Conservation (phyloP, 2,329 filamentous ascomycete genomes). For the Claviceps monticola region DNA sequence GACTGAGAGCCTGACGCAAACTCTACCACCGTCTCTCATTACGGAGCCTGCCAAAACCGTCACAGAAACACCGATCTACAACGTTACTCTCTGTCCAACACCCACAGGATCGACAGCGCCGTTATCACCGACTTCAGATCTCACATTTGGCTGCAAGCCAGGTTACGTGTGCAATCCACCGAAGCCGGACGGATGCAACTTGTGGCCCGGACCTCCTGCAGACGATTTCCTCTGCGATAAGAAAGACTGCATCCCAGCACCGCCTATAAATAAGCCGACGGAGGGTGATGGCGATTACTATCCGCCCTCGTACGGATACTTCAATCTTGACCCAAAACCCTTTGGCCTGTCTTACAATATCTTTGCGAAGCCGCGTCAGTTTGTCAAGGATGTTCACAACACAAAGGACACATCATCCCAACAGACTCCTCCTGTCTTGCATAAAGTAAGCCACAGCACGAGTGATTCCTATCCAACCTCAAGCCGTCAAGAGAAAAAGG, state of each 20-base stretch:
- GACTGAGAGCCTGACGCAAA: conserved; percentile 18
- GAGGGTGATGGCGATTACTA: conserved; percentile 38
- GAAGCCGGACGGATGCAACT: conserved; percentile 34
- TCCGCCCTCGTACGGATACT: conserved; percentile 39
- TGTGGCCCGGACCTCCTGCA: conserved; percentile 34
- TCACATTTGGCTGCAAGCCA: conserved; percentile 39
- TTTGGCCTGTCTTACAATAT: conserved; percentile 53
- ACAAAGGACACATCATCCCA: conserved; percentile 39
- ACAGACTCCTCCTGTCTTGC: conserved; percentile 26
- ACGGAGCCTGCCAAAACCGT: conserved; percentile 16
- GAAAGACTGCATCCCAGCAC: conserved; percentile 30
- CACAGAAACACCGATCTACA: conserved; percentile 14
- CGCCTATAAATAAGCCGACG: conserved; percentile 17
- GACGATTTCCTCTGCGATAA: conserved; percentile 33
- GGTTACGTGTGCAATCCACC: conserved; percentile 39
- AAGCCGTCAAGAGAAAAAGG: background rate
- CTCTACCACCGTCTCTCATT: conserved; percentile 15
- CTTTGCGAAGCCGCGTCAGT: conserved; percentile 32
- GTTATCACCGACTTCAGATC: conserved; percentile 24
- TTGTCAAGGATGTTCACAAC: conserved; percentile 20
- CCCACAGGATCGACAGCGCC: conserved; percentile 24
- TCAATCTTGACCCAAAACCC: conserved; percentile 44
- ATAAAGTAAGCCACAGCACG: background rate
- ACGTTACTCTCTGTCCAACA: conserved; percentile 28
- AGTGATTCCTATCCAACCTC: background rate